These are phyloP conservation scores for Ceratocystis variospora DNA, from an alignment of 2,329 filamentous ascomycete genomes.

Conservation along the genomic window DNA sequence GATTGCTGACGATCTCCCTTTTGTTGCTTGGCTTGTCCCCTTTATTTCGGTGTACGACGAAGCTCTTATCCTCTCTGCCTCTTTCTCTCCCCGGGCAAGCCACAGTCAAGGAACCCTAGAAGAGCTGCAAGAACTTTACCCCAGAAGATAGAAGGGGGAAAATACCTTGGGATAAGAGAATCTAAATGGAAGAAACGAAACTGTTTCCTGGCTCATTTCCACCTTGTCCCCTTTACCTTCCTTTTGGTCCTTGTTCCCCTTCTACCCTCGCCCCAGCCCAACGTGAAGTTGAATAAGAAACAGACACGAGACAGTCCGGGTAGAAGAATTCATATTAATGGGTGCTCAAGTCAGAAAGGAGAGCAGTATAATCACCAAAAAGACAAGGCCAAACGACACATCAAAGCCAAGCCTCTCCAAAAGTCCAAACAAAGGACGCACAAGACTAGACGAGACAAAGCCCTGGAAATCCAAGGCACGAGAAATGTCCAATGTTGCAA, in stretches of 20 bases:
- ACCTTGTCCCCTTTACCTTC: not conserved
- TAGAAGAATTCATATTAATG: not conserved
- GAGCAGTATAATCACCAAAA: not conserved
- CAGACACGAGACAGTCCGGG: not conserved
- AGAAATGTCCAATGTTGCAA: conserved; percentile 1
- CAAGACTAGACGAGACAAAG: not conserved
- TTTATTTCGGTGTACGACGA: too few species aligned
- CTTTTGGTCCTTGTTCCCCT: not conserved
- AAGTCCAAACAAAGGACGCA: not conserved
- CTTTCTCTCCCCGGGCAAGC: not conserved
- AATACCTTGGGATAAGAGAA: not conserved
- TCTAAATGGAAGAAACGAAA: not conserved
- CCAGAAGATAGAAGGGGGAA: not conserved
- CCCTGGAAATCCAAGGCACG: not conserved
- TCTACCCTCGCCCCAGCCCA: not conserved
- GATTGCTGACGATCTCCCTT: too few species aligned
- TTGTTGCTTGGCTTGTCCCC: too few species aligned
- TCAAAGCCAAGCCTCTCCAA: not conserved
- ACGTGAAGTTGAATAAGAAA: conserved; percentile 2
- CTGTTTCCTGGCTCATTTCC: conserved; percentile 3
- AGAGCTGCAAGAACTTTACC: not conserved
- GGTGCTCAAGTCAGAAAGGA: not conserved
- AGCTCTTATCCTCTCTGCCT: too few species aligned
- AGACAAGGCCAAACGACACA: not conserved
- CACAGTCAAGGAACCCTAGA: not conserved